Evolutionary conservation across 352 stramenopile genomes (phyloP).

Genomic region (Nothophytophthora sp.): DNA sequence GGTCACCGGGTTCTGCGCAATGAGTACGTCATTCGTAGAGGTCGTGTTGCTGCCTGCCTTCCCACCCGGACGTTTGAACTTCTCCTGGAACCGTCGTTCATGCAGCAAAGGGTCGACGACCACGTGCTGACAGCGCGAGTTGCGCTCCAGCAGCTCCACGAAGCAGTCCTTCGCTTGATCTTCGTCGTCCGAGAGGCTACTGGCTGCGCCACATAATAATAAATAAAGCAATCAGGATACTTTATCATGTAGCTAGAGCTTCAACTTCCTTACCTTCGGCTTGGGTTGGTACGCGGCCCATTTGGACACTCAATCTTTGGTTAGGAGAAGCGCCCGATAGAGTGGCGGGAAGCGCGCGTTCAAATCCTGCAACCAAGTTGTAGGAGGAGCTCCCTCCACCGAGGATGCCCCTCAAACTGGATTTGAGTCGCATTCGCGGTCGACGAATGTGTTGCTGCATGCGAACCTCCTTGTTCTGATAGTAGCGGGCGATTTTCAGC

Average conservation of each 20-base stretch:
- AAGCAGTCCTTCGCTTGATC: conserved; percentile 42
- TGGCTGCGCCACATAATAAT: not conserved
- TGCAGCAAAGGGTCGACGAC: conserved; percentile 56
- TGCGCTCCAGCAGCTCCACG: conserved; percentile 60
- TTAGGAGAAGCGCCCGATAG: conserved; percentile 11
- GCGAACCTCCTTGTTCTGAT: conserved; percentile 43
- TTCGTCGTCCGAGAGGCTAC: conserved; percentile 23
- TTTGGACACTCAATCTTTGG: conserved; percentile 32
- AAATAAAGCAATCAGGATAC: not conserved
- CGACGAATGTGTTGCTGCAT: conserved; percentile 20
- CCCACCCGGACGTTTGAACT: conserved; percentile 39
- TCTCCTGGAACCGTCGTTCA: conserved; percentile 61
- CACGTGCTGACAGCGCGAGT: conserved; percentile 47
- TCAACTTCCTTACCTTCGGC: conserved; percentile 16
- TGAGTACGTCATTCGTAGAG: conserved; percentile 44
- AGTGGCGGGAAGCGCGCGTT: too few relatives aligned
- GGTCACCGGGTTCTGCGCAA: conserved; percentile 38
- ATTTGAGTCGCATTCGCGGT: conserved; percentile 26
- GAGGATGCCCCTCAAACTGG: conserved; percentile 32
- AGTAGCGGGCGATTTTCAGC: conserved; percentile 45
- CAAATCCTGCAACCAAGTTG: too few relatives aligned
- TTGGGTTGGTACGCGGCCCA: conserved; percentile 31
- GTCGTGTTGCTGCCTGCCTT: conserved; percentile 18
- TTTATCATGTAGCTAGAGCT: too few relatives aligned
- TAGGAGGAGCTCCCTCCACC: conserved; percentile 6